Evolutionary conservation across 2,329 filamentous ascomycete genomes (phyloP).

Genomic region (Colletotrichum ledebouriae): DNA sequence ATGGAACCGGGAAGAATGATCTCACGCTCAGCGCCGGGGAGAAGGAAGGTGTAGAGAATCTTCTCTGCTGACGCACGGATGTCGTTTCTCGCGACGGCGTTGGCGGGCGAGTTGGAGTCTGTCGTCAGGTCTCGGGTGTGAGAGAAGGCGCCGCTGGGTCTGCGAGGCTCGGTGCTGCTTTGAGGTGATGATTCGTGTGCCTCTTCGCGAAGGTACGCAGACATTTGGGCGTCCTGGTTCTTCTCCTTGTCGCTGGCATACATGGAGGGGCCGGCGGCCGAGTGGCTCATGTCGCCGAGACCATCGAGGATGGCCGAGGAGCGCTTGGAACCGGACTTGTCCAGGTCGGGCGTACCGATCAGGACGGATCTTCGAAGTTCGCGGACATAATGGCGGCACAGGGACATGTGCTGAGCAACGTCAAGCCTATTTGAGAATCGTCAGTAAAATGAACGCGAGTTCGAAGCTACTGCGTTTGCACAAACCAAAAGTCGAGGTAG

Average conservation of each 20-base stretch:
- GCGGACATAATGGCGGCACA: conserved; percentile 96
- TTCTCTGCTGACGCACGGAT: conserved; percentile 95
- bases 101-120: conserved; percentile 85
- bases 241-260: conserved; percentile 78
- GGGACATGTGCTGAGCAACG: conserved; percentile 98
- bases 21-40: conserved; percentile 95
- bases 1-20: conserved; percentile 93
- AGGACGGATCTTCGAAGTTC: conserved; percentile 94
- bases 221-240: conserved; percentile 89
- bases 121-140: conserved; percentile 73
- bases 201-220: conserved; percentile 85
- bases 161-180: conserved; percentile 60
- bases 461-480: conserved; percentile 35
- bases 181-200: conserved; percentile 66
- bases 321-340: conserved; percentile 83
- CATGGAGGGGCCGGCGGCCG: conserved; percentile 71
- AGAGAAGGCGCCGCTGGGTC: conserved; percentile 69
- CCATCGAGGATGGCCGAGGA: conserved; percentile 85
- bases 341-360: conserved; percentile 90
- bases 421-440: conserved; percentile 79
- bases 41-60: conserved; percentile 97
- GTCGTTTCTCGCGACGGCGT: conserved; percentile 88
- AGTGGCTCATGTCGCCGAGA: conserved; percentile 74
- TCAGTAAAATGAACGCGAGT: conserved; percentile 36
- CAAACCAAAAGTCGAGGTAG: conserved; percentile 97